Evolutionary conservation across 805 yeast species (phyloP).

Genomic region (Starmerella sp.): DNA sequence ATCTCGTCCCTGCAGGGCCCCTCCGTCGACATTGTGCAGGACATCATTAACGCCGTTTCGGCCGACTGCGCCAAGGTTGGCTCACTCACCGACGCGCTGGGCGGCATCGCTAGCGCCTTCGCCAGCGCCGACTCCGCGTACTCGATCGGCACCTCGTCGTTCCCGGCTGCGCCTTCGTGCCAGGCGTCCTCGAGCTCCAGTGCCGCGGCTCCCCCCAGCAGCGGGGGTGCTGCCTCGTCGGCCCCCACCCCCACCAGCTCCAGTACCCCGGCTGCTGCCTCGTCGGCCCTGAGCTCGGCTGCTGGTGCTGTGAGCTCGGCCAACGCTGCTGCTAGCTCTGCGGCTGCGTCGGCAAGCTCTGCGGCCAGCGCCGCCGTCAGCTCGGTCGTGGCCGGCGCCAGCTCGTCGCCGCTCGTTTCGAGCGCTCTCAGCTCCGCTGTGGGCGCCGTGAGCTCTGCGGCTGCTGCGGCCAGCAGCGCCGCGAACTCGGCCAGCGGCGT

Average conservation of each 20-base stretch:
- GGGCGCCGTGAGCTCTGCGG: conserved; percentile 22
- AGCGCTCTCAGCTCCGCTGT: too few relatives aligned
- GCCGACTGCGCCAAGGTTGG: conserved; percentile 4
- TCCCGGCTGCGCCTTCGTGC: conserved; percentile 9
- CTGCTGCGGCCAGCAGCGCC: conserved; percentile 33
- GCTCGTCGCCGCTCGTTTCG: too few relatives aligned
- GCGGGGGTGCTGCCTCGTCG: not conserved
- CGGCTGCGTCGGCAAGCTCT: not conserved
- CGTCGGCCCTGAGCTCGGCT: not conserved
- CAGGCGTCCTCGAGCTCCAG: not conserved
- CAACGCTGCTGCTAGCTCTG: conserved; percentile 6
- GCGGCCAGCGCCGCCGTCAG: conserved; percentile 11
- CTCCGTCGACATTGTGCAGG: conserved; percentile 17
- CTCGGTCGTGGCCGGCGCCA: too few relatives aligned
- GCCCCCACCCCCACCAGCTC: not conserved
- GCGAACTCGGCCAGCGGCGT: conserved; percentile 26
- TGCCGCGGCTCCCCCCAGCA: not conserved
- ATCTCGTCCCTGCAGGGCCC: conserved; percentile 17
- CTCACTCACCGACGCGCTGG: not conserved
- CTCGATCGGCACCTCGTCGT: conserved; percentile 5
- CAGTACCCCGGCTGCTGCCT: not conserved
- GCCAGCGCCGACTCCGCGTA: conserved; percentile 4
- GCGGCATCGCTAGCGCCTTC: conserved; percentile 1
- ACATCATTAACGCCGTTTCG: conserved; percentile 12
- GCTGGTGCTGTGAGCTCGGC: not conserved